A percentile compares a stretch with the other conserved stretches of the same genome.
These are phyloP conservation scores for Termitomyces sp. DNA, from an alignment of 768 basidiomycete genomes.

Conservation along the genomic window DNA sequence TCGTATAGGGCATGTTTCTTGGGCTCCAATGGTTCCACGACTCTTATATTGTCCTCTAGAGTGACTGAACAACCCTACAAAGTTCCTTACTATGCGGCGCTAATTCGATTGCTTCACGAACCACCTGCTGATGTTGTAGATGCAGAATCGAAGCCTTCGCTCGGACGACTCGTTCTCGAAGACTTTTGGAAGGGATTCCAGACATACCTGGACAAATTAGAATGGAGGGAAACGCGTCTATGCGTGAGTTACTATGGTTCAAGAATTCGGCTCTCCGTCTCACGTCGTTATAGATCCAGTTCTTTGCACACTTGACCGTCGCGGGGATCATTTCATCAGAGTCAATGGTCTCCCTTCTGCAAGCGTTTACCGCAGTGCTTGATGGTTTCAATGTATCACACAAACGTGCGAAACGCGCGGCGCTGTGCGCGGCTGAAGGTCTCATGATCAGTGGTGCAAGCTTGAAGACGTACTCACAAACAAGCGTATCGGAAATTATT, in stretches of 20 bases:
- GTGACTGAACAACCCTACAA: slow-evolving; percentile 94
- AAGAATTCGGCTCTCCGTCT: background rate
- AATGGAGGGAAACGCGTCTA: slow-evolving; percentile 88
- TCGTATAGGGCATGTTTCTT: slow-evolving; percentile 56
- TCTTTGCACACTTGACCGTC: slow-evolving; percentile 86
- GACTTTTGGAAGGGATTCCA: slow-evolving; percentile 94
- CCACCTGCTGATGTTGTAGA: slow-evolving; percentile 32
- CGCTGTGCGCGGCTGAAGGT: slow-evolving; percentile 78
- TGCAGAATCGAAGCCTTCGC: slow-evolving; percentile 37
- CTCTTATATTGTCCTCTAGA: slow-evolving; percentile 32
- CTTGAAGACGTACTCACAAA: slow-evolving; percentile 57
- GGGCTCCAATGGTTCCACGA: background rate
- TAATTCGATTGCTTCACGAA: slow-evolving; percentile 68
- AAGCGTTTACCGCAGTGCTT: slow-evolving; percentile 81
- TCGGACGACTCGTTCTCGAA: slow-evolving; percentile 74
- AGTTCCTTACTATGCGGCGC: slow-evolving; percentile 82
- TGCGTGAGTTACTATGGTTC: slow-evolving; percentile 57
- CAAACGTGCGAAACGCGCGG: slow-evolving; percentile 79
- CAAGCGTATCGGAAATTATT: slow-evolving; percentile 67
- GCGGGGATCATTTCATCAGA: slow-evolving; percentile 71
- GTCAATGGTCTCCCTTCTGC: slow-evolving; percentile 78
- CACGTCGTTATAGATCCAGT: slow-evolving; percentile 64
- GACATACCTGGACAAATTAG: slow-evolving; percentile 79
- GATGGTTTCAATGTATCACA: slow-evolving; percentile 89
- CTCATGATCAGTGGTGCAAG: slow-evolving; percentile 71